These are phyloP conservation scores for Phaffomyces antillensis DNA, from an alignment of 805 yeast genomes.

Conservation along the genomic window DNA sequence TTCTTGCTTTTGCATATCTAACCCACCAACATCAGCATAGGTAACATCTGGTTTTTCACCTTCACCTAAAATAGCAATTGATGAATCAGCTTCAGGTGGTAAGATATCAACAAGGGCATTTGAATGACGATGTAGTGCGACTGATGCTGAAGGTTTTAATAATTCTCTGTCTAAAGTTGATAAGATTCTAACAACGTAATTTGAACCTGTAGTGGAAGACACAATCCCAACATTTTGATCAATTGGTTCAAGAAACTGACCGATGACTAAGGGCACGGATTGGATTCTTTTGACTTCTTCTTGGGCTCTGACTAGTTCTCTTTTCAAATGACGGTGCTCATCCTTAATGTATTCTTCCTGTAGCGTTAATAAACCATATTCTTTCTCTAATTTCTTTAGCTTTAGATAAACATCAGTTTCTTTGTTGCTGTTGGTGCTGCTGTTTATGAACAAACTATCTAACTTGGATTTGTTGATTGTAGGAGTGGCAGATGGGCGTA, in stretches of 20 bases:
- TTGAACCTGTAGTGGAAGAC: constrained; percentile 95
- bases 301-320: constrained; percentile 93
- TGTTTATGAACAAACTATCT: constrained; percentile 22
- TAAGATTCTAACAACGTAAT: constrained; percentile 90
- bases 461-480: constrained; percentile 27
- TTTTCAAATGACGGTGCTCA: constrained; percentile 92
- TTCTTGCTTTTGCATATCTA: constrained; percentile 99
- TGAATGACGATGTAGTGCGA: constrained; percentile 96
- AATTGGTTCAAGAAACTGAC: constrained; percentile 95
- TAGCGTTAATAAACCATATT: constrained; percentile 70
- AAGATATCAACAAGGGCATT: constrained; percentile 94
- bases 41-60: constrained; percentile 89
- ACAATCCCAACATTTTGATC: constrained; percentile 96
- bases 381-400: constrained; percentile 85
- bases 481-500: constrained; percentile 29
- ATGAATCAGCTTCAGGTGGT: constrained; percentile 98
- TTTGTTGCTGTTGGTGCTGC: constrained; percentile 5
- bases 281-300: constrained; percentile 98
- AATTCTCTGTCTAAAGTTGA: constrained; percentile 93
- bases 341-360: constrained; percentile 98
- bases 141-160: constrained; percentile 90
- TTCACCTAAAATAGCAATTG: constrained; percentile 90
- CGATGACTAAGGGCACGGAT: constrained; percentile 95
- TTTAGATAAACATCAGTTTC: constrained; percentile 70
- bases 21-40: constrained; percentile 97